Base-by-base conservation (phyloP, 176 grass and related monocot species). In the Tuctoria greenei region DNA sequence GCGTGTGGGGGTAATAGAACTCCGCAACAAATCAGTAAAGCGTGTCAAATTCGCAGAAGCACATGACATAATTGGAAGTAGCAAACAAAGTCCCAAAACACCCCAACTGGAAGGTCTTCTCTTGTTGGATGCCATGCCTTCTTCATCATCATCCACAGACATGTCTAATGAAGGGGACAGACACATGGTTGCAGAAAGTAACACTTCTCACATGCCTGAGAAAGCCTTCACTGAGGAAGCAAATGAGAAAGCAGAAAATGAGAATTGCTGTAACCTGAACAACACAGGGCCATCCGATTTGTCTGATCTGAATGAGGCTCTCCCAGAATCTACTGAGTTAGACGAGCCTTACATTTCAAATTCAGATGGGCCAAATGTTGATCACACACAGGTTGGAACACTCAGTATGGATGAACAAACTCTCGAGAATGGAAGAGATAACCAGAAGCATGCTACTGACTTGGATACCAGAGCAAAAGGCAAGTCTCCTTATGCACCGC, bases 251-350 rank as follows among this genome's bases (percentile, higher is more conserved):
- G 39, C 37, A 79, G 57, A 62, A 35, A 24, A 40, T 56, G 77
- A 72, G 67, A 25, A 61, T 10, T 64, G 34, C 64, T 57, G 56
- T 87, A 63, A 78, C 21, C 73, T 79, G 18, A 63, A 46, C 36
- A 74, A 58, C 46, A 77, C 69, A 54, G 36, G 70, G 37, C 41
- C 73, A 38, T 62, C 80, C 40, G 10, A 24, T 37, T 74, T 77
- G 52, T 24, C 85, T 74, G 89, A 91, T 81, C 69, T 91, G 49
- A 91, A 91, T 74, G 2, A 44, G 60, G 51, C 70, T 15, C 60
- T 67, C 11, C 46, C 62, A 34, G 81, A 84, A 35, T 57, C 28
- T 81, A 36, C 44, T 64, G 84, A 90, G 50, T 51, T 83, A 18
- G 44, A 70, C 5, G 20, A 27, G 31, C 18, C 18, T 0, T 25